Evolutionary conservation across 306 rosid species (phyloP), one percentile per base, ranked within the genome.

Genomic region (Cucumis cinereus): DNA sequence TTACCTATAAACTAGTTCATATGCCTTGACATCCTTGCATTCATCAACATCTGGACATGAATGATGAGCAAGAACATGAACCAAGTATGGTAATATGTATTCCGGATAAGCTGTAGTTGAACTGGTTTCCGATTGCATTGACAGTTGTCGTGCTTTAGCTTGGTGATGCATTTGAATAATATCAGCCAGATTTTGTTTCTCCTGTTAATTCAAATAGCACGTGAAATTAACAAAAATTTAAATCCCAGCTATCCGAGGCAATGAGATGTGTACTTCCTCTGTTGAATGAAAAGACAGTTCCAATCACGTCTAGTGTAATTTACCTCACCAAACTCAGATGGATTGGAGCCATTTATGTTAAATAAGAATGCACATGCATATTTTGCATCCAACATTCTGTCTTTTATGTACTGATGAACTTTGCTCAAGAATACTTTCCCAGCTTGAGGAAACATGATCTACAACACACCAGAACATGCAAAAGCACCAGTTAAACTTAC

Each of bases 81-180:
- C 91, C 79, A 95, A 78, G 86, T 85, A 87, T 41, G 97, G 92
- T 56, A 95, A 83, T 78, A 95, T 89, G 88, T 83, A 82, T 81
- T 92, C 99, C 38, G 99, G 98, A 82, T 87, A 90, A 75, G 85
- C 77, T 66, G 96, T 78, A 78, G 66, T 81, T 77, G 96, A 85
- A 87, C 78, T 89, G 40, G 89, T 79, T 87, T 95, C 93, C 45
- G 88, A 84, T 79, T 88, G 97, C 74, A 82, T 62, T 28, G 91
- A 79, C 62, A 75, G 78, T 77, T 92, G 92, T 0, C 93, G 90
- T 20, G 92, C 88, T 87, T 89, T 95, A 8, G 89, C 78, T 81
- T 88, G 99, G 82, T 90, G 88, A 83, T 79, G 89, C 96, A 90
- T 90, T 83, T 90, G 99, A 86, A 95, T 84, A 84, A 95, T 88